Evolutionary conservation across 495 filamentous ascomycete species (phyloP).

Genomic region (Lichina pygmaea): DNA sequence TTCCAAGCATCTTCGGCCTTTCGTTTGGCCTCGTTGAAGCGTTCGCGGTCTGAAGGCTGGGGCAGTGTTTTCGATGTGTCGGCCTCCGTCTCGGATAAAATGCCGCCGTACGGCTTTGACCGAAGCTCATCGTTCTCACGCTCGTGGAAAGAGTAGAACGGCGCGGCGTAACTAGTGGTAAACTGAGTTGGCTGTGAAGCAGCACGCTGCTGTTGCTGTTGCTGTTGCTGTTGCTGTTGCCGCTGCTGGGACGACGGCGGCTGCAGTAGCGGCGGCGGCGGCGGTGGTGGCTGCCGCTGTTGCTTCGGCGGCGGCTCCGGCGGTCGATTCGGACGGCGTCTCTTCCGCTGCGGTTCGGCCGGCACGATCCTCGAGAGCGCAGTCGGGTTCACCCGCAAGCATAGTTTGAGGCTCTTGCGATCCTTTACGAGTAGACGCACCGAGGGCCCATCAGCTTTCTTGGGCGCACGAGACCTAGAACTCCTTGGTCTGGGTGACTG

Average conservation of each 20-base stretch:
- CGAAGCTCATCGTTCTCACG: slow-evolving; percentile 72
- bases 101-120: slow-evolving; percentile 86
- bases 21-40: slow-evolving; percentile 67
- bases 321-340: neutral
- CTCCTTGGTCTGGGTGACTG: neutral
- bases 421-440: neutral
- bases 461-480: slow-evolving; percentile 2
- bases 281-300: neutral
- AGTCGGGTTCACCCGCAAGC: neutral
- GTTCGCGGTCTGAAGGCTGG: slow-evolving; percentile 43
- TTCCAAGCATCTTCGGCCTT: slow-evolving; percentile 85
- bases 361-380: neutral
- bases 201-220: slow-evolving; percentile 7
- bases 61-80: slow-evolving; percentile 78
- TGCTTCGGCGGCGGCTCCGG: neutral
- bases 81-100: slow-evolving; percentile 65
- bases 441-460: neutral
- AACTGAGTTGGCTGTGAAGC: slow-evolving; percentile 23
- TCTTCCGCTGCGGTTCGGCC: neutral
- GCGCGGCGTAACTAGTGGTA: slow-evolving; percentile 29
- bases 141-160: slow-evolving; percentile 65
- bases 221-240: neutral
- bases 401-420: neutral
- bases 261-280: neutral
- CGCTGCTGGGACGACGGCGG: slow-evolving; percentile 1